Percentiles rank a stretch among this genome's conserved stretches.
phyloP scores from a whole-genome alignment of 2,329 filamentous ascomycete genomes.

The Alternaria gansuensis region DNA sequence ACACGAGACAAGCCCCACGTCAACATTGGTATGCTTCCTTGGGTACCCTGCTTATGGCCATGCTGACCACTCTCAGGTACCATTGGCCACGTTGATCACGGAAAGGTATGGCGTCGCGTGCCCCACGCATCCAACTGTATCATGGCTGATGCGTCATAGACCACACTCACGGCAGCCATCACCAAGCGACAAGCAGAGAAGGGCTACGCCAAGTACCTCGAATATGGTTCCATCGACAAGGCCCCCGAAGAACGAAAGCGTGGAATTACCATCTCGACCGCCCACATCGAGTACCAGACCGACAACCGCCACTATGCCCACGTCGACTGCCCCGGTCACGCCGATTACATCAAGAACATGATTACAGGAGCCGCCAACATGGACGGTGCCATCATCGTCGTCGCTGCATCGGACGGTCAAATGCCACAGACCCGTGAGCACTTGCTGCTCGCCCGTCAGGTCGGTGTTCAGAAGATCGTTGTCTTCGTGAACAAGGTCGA shows the following conservation, averaged over 20 bases:
- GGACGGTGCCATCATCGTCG: conserved; percentile 98
- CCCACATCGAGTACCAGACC: conserved; percentile 98
- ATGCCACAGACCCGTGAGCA: conserved; percentile 99
- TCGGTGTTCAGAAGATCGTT: conserved; percentile 97
- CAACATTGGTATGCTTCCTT: conserved; percentile 80
- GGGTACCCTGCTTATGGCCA: not conserved
- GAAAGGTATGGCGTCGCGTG: conserved; percentile 72
- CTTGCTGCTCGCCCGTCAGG: conserved; percentile 95
- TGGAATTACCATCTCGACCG: conserved; percentile 98
- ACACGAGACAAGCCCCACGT: conserved; percentile 96
- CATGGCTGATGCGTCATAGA: conserved; percentile 64
- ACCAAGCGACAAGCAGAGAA: conserved; percentile 98
- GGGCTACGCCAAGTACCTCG: conserved; percentile 91
- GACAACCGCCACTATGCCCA: conserved; percentile 96
- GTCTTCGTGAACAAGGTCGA: conserved; percentile 99
- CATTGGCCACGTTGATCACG: conserved; percentile 99
- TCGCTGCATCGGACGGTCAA: conserved; percentile 97
- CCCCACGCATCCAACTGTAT: conserved; percentile 22
- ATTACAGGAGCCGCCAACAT: conserved; percentile 99
- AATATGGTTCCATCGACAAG: conserved; percentile 98
- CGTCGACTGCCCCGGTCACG: conserved; percentile 99
- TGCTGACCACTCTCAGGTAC: conserved; percentile 67
- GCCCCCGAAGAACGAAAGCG: conserved; percentile 99
- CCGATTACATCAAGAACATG: conserved; percentile 99
- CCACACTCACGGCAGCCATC: conserved; percentile 96